Base-by-base conservation (phyloP, 2,329 filamentous ascomycete genomes). In the Penicillium sp. region DNA sequence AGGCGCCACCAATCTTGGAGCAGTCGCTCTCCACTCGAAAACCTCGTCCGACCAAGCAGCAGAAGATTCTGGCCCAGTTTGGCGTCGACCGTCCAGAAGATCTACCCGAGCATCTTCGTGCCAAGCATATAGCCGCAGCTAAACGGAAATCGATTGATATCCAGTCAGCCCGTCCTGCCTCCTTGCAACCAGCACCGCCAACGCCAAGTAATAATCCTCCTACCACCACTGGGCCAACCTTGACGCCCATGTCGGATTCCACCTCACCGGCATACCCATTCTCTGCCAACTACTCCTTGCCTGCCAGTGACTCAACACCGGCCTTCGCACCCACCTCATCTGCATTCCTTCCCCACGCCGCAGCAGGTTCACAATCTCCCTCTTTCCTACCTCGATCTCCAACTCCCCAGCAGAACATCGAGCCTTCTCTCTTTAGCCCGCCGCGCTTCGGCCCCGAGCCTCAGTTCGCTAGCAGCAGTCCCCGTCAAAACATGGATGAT, bases 41-140 rank as follows among this genome's bases (percentile, higher is more conserved):
- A 73, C 94, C 94, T 33, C 86, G 94, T 7, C 94, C 94, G 7
- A 99, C 94, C 0, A 99, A 99, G 74, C 84, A 97, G 59, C 93
- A 97, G 71, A 97, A 97, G 76, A 84, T 97, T 65, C 88, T 99
- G 79, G 86, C 86, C 1, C 88, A 94, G 63, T 85, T 94, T 55
- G 92, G 91, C 2, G 90, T 97, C 10, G 87, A 92, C 3, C 91
- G 95, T 60, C 90, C 91, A 0, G 93, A 97, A 47, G 90, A 97
- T 60, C 80, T 99, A 4, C 94, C 94, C 0, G 86, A 91, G 55
- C 85, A 89, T 60, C 83, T 92, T 55, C 87, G 90, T 58, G 85
- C 89, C 3, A 96, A 96, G 68, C 86, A 87, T 0, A 86, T 88
- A 56, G 85, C 83, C 56, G 73, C 86, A 5, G 70, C 71, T 41